Evolutionary conservation across 495 filamentous ascomycete genomes (phyloP).

Genomic region (Lindgomyces ingoldianus): DNA sequence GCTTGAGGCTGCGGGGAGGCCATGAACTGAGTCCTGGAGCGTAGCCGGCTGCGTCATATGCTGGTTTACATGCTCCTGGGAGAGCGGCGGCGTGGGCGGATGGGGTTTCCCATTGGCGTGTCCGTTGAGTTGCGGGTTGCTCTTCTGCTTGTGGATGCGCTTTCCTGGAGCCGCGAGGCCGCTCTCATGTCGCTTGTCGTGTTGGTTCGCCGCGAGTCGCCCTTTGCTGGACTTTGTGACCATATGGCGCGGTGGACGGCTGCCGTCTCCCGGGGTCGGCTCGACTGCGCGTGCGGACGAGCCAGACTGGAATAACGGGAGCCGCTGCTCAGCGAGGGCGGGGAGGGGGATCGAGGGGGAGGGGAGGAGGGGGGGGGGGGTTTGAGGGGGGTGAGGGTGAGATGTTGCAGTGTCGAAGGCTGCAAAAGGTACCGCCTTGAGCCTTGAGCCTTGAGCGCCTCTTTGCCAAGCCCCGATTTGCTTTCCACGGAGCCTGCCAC

Average conservation of each 20-base stretch:
- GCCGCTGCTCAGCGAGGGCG: constrained; percentile 24
- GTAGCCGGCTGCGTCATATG: constrained; percentile 38
- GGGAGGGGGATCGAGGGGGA: constrained; percentile 35
- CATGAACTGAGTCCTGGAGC: constrained; percentile 8
- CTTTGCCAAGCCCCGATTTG: neutral
- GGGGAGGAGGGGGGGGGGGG: constrained; percentile 26
- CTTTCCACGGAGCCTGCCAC: too few relatives aligned
- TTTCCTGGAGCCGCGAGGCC: constrained; percentile 81
- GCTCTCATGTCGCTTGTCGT: constrained; percentile 85
- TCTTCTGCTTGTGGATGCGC: constrained; percentile 71
- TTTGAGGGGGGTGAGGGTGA: constrained; percentile 15
- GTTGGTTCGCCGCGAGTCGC: constrained; percentile 53
- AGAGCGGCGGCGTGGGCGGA: constrained; percentile 48
- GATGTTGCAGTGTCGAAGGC: neutral
- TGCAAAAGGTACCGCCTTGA: neutral
- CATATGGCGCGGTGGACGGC: constrained; percentile 50
- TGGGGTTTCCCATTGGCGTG: constrained; percentile 54
- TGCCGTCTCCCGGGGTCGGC: constrained; percentile 31
- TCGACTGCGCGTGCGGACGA: constrained; percentile 38
- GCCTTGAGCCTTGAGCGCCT: too few relatives aligned
- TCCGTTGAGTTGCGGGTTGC: constrained; percentile 61
- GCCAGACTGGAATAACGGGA: constrained; percentile 48
- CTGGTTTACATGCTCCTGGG: constrained; percentile 29
- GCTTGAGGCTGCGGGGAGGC: constrained; percentile 11
- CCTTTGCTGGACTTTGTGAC: constrained; percentile 64